Conservation (phyloP, 2,329 filamentous ascomycete species). For the Cladophialophora yegresii region DNA sequence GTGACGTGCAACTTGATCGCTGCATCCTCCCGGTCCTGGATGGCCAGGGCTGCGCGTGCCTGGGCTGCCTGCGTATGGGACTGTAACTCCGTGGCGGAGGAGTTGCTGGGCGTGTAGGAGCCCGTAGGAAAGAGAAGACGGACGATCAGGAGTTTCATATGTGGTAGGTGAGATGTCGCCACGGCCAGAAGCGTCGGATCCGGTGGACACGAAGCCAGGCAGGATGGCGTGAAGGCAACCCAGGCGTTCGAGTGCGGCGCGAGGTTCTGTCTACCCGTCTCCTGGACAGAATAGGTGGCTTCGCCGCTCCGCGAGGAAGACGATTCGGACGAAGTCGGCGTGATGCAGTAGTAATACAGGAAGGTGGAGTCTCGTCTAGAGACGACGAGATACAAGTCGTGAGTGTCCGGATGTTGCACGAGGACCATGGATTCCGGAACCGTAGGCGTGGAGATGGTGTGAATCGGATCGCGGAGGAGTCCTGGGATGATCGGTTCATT, state of each 20-base stretch:
- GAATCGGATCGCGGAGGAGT: conserved; percentile 45
- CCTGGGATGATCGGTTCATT: conserved; percentile 33
- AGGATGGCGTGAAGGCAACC: conserved; percentile 63
- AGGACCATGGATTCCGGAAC: conserved; percentile 62
- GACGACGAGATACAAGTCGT: conserved; percentile 54
- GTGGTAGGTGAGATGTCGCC: conserved; percentile 61
- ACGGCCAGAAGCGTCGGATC: conserved; percentile 60
- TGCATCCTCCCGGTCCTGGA: conserved; percentile 60
- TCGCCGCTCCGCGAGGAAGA: conserved; percentile 26
- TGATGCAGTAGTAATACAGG: conserved; percentile 57
- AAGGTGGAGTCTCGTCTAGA: conserved; percentile 61
- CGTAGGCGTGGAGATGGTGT: conserved; percentile 51
- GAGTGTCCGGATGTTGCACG: conserved; percentile 52
- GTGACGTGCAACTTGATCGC: conserved; percentile 62
- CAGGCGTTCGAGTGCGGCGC: conserved; percentile 63
- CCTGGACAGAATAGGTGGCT: conserved; percentile 40
- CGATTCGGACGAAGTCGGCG: conserved; percentile 24
- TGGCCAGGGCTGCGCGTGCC: conserved; percentile 33
- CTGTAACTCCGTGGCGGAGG: conserved; percentile 4
- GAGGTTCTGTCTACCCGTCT: conserved; percentile 61
- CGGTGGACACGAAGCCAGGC: conserved; percentile 57
- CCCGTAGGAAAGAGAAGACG: conserved; percentile 56
- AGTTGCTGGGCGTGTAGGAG: conserved; percentile 13
- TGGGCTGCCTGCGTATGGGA: conserved; percentile 28
- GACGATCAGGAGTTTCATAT: conserved; percentile 64